Base-by-base conservation (phyloP, 2,329 filamentous ascomycete genomes). In the Alternaria dauci region DNA sequence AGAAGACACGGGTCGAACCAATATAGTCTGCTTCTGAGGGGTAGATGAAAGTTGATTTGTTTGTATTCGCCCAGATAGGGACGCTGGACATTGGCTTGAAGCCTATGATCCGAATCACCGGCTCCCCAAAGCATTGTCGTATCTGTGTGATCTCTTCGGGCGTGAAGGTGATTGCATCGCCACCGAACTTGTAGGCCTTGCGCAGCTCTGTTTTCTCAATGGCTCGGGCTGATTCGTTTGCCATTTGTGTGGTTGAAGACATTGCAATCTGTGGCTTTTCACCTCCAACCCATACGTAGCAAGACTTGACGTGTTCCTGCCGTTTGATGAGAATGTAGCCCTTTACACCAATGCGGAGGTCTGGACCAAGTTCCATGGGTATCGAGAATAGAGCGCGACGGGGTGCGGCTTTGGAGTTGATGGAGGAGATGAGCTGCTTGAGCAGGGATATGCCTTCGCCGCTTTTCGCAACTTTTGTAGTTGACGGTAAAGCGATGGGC, bases 171-270 rank as follows among this genome's bases (percentile, higher is more conserved):
- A 99, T 88, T 48, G 93, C 93, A 67, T 96, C 92, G 39, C 93
- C 94, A 12, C 94, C 95, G 73, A 98, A 98, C 71, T 95, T 97
- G 83, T 95, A 99, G 0, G 94, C 95, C 78, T 95, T 97, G 60
- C 91, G 91, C 20, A 96, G 87, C 71, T 98, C 93, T 3, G 81
- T 81, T 69, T 94, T 94, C 64, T 96, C 90, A 0, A 98, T 88
- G 0, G 88, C 87, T 38, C 89, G 86, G 2, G 90, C 87, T 18
- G 89, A 93, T 68, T 96, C 92, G 62, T 93, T 91, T 4, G 92
- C 90, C 56, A 94, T 85, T 58, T 89, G 87, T 1, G 88, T 89
- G 0, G 92, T 95, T 69, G 90, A 87, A 1, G 91, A 88, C 12
- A 87, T 83, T 1, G 88, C 94, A 58, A 98, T 90, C 73, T 97